These are phyloP conservation scores for Plantago lanceolata DNA, from an alignment of 305 asterid genomes.

Conservation along the genomic window DNA sequence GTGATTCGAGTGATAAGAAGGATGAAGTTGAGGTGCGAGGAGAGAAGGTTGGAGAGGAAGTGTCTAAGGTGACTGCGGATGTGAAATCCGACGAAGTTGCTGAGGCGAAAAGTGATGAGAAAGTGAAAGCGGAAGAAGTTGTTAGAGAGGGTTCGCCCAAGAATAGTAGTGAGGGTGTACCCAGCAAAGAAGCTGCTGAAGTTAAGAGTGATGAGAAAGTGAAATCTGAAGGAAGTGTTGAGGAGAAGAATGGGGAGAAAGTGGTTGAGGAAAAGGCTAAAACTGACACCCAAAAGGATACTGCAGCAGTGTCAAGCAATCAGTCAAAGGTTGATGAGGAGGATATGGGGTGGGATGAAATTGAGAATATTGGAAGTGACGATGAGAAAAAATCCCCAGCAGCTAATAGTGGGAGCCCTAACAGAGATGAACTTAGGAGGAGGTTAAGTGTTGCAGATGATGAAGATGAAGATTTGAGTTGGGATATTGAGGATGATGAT, in stretches of 20 bases:
- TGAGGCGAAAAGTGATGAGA: slow-evolving; percentile 18
- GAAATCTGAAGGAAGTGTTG: slow-evolving; percentile 9
- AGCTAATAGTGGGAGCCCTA: slow-evolving; percentile 34
- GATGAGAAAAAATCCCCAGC: slow-evolving; percentile 49
- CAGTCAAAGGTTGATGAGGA: slow-evolving; percentile 40
- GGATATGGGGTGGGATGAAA: slow-evolving; percentile 90
- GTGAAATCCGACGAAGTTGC: slow-evolving; percentile 4
- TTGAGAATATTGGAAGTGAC: slow-evolving; percentile 64
- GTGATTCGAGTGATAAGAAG: slow-evolving; percentile 19
- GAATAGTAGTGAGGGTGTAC: no score
- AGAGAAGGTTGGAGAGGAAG: slow-evolving; percentile 11
- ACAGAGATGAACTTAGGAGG: slow-evolving; percentile 42
- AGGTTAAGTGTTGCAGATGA: slow-evolving; percentile 57
- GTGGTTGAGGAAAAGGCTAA: slow-evolving; percentile 34
- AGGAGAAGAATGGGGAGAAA: slow-evolving; percentile 28
- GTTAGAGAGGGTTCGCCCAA: slow-evolving; percentile 4
- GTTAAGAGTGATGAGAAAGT: slow-evolving; percentile 28
- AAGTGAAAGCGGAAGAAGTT: slow-evolving; percentile 10
- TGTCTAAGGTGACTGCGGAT: slow-evolving; percentile 7
- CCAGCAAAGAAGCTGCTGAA: slow-evolving; percentile 19
- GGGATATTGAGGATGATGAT: slow-evolving; percentile 90
- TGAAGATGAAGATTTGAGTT: slow-evolving; percentile 77
- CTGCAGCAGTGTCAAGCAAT: slow-evolving; percentile 24
- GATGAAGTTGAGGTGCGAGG: slow-evolving; percentile 19
- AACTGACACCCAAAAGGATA: slow-evolving; percentile 32